Conservation (phyloP, 139 green algal species). For the Picochlorum sp. region DNA sequence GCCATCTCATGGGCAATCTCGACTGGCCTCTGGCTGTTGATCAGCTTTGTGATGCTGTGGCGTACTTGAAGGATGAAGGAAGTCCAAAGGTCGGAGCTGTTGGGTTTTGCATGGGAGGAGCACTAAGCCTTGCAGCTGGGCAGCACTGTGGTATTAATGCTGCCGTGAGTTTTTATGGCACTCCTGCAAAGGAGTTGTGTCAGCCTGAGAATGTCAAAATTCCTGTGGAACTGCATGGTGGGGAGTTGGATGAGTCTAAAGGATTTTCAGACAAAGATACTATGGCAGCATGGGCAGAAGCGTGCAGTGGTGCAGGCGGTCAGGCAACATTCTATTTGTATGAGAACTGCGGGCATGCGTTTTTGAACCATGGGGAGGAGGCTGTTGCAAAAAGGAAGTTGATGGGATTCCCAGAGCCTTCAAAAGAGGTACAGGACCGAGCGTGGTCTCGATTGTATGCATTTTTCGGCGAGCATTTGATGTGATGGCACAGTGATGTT, state of each 20-base stretch:
- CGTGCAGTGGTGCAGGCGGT: constrained; percentile 37
- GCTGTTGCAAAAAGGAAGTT: constrained; percentile 12
- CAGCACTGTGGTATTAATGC: constrained; percentile 41
- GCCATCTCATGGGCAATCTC: constrained; percentile 50
- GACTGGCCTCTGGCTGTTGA: constrained; percentile 51
- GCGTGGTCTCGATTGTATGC: constrained; percentile 17
- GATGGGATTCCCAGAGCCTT: constrained; percentile 31
- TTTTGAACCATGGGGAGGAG: constrained; percentile 32
- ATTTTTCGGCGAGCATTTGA: constrained; percentile 21
- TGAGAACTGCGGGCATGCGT: constrained; percentile 39
- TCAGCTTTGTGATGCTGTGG: constrained; percentile 46
- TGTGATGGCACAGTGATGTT: background rate
- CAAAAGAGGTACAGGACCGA: constrained; percentile 1
- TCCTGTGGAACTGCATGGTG: constrained; percentile 28
- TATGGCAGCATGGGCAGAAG: constrained; percentile 28
- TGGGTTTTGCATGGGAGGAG: constrained; percentile 71
- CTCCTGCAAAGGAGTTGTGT: constrained; percentile 18
- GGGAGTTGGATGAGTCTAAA: constrained; percentile 34
- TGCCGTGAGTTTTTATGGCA: constrained; percentile 58
- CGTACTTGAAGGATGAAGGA: constrained; percentile 36
- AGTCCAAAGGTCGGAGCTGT: constrained; percentile 35
- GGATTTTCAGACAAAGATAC: constrained; percentile 34
- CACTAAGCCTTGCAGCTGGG: constrained; percentile 44
- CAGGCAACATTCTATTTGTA: constrained; percentile 43
- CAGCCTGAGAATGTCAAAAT: constrained; percentile 46